Conservation (phyloP, 2,329 filamentous ascomycete species). For the Ascochyta viciae-villosae region DNA sequence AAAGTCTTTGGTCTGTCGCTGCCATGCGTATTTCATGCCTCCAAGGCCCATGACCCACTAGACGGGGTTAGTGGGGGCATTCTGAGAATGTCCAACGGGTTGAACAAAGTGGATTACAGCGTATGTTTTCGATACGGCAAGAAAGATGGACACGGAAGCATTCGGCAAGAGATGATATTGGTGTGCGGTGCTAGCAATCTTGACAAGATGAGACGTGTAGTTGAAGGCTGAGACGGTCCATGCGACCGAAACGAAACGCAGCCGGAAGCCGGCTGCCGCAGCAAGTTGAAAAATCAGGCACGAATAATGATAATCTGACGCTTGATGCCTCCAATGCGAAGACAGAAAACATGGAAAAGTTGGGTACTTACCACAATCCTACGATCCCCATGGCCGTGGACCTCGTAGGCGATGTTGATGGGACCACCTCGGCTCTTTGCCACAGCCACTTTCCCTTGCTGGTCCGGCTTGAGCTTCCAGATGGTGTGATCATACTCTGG, state of each 20-base stretch:
- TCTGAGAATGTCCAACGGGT: not conserved
- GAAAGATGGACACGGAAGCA: slow-evolving; percentile 4
- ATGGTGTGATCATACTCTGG: slow-evolving; percentile 71
- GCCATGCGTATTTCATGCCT: slow-evolving; percentile 73
- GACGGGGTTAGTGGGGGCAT: slow-evolving; percentile 22
- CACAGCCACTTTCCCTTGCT: slow-evolving; percentile 67
- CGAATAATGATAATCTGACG: slow-evolving; percentile 29
- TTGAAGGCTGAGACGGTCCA: slow-evolving; percentile 42
- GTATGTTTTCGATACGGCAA: not conserved
- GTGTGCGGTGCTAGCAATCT: not conserved
- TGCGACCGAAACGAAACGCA: slow-evolving; percentile 49
- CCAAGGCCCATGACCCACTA: slow-evolving; percentile 85
- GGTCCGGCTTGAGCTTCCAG: slow-evolving; percentile 73
- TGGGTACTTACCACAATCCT: slow-evolving; percentile 72
- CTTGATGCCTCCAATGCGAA: slow-evolving; percentile 25
- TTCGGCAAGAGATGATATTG: not conserved
- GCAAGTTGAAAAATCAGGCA: slow-evolving; percentile 12
- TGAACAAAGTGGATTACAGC: not conserved
- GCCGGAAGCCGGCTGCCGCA: slow-evolving; percentile 16
- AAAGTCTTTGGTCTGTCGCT: slow-evolving; percentile 83
- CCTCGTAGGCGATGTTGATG: slow-evolving; percentile 77
- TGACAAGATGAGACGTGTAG: slow-evolving; percentile 34
- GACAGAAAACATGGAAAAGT: slow-evolving; percentile 22
- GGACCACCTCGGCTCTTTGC: slow-evolving; percentile 77
- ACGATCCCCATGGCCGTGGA: slow-evolving; percentile 76